Evolutionary conservation across 306 rosid genomes (phyloP), one percentile per base, ranked within the genome.

Genomic region (Sphenostylis stenocarpa): DNA sequence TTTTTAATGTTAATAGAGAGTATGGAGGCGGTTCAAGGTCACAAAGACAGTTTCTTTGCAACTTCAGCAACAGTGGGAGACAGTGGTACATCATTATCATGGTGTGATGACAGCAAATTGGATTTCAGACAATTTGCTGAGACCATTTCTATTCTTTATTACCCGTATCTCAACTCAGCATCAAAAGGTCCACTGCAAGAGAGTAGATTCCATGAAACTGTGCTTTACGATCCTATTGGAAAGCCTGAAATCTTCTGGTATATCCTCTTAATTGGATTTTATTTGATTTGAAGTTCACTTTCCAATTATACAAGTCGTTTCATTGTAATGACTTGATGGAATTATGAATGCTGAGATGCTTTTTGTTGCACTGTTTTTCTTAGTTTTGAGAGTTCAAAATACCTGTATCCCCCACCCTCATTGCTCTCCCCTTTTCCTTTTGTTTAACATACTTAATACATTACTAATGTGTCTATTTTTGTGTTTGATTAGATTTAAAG

Each of bases 21-120:
- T 92, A 29, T 94, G 97, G 98, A 91, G 93, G 89, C 83, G 96
- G 77, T 89, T 73, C 83, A 84, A 81, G 84, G 92, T 71, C 72
- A 78, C 86, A 26, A 86, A 77, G 78, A 70, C 36, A 78, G 91
- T 57, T 66, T 90, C 96, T 21, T 55, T 76, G 85, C 84, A 85
- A 87, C 82, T 87, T 73, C 97, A 85, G 79, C 91, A 86, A 76
- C 91, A 89, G 70, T 95, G 98, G 98, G 97, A 95, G 74, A 73
- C 71, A 38, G 73, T 69, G 62, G 76, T 87, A 90, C 86, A 82
- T 44, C 45, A 44, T 76, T 70, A 73, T 70, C 66, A 77, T 78
- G 89, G 85, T 74, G 77, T 74, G 31, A 70, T 28, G 81, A 83
- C 91, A n/a, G 72, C 87, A 36, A 67, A 45, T 39, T 88, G 89